Evolutionary conservation across 1,284 basidiomycete genomes (phyloP).

Genomic region (Ceratobasidium papillatum): DNA sequence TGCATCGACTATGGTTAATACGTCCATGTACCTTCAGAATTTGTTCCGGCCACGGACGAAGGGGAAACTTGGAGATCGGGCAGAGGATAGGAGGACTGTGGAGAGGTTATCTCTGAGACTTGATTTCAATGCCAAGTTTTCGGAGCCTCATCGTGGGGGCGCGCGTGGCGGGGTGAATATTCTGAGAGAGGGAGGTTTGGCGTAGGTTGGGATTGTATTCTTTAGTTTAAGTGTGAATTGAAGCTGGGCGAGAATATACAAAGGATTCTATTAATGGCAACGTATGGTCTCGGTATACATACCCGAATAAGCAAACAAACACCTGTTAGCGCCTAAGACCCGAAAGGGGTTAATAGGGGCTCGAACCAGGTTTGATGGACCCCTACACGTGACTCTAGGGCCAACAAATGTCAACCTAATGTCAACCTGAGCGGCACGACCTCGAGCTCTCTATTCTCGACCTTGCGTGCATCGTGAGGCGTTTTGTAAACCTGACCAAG

Average conservation of each 20-base stretch:
- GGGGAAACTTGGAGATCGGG: slow-evolving; percentile 60
- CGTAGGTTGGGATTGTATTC: neutral
- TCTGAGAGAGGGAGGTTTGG: slow-evolving; percentile 22
- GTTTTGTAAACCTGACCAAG: neutral
- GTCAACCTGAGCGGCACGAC: neutral
- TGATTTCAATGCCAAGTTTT: slow-evolving; percentile 86
- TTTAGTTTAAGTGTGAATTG: neutral
- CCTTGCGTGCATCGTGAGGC: neutral
- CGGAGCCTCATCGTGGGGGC: slow-evolving; percentile 55
- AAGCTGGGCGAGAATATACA: neutral
- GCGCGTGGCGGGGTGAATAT: slow-evolving; percentile 6
- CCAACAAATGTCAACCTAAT: neutral
- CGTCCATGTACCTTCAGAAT: slow-evolving; percentile 58
- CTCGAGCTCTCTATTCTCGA: neutral
- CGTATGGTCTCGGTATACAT: neutral
- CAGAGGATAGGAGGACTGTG: slow-evolving; percentile 75
- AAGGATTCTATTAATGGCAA: no score
- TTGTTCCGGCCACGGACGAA: slow-evolving; percentile 59
- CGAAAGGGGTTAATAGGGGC: neutral
- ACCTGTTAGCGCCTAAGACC: neutral
- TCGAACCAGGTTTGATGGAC: neutral
- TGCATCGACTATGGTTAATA: slow-evolving; percentile 67
- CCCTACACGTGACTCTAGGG: slow-evolving; percentile 2
- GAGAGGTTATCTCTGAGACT: slow-evolving; percentile 83
- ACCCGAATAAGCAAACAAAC: neutral